These are phyloP conservation scores for Aspergillus niger DNA, from an alignment of 2,329 filamentous ascomycete species.

Conservation along the genomic window DNA sequence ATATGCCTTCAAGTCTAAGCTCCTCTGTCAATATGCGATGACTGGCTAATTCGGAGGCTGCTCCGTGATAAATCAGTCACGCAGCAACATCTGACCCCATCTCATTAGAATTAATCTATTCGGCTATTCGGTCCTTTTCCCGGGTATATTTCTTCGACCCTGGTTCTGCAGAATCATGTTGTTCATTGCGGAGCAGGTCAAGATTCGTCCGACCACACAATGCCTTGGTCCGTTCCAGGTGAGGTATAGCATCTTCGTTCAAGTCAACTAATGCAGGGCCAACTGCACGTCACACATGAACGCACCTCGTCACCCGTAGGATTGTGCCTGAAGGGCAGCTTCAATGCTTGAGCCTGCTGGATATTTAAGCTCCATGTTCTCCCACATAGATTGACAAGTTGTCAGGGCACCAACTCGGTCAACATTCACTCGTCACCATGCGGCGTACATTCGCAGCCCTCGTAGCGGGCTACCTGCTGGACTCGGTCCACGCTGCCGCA, in stretches of 20 bases:
- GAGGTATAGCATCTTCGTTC: neutral
- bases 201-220: neutral
- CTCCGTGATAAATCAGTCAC: neutral
- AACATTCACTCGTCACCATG: neutral
- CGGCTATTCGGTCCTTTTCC: neutral
- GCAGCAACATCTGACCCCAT: neutral
- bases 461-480: conserved; percentile 9
- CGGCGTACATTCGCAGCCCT: conserved; percentile 3
- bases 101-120: neutral
- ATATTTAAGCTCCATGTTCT: neutral
- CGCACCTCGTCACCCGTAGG: neutral
- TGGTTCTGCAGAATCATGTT: neutral
- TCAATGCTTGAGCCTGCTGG: too few species aligned
- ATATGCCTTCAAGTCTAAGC: neutral
- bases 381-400: too few species aligned
- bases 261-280: neutral
- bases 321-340: too few species aligned
- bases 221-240: neutral
- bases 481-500: conserved; percentile 16
- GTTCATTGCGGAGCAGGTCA: neutral
- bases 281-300: neutral
- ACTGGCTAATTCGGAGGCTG: neutral
- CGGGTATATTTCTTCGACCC: neutral
- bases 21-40: neutral
- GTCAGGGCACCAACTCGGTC: neutral